Percentiles rank a stretch among this genome's conserved stretches.
Conservation (phyloP, 768 basidiomycete species). For the Mycena pura region DNA sequence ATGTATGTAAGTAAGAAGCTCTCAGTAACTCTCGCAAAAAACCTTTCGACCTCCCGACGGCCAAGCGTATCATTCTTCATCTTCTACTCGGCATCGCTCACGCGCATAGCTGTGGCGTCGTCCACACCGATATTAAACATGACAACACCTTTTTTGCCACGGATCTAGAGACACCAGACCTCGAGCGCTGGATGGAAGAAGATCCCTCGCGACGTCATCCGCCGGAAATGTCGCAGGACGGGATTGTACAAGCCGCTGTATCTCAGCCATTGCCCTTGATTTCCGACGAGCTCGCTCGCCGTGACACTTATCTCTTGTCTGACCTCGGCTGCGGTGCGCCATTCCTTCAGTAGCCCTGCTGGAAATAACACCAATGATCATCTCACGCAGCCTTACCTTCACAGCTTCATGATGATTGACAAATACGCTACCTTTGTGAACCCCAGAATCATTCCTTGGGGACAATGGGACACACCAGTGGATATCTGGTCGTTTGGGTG, state of each 20-base stretch:
- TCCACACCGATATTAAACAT: constrained; percentile 37
- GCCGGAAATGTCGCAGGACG: constrained; percentile 25
- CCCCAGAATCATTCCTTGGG: constrained; percentile 34
- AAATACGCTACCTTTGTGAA: constrained; percentile 29
- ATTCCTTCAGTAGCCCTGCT: neutral
- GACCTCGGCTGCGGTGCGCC: constrained; percentile 36
- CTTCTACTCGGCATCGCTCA: constrained; percentile 31
- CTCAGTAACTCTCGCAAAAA: constrained; percentile 16
- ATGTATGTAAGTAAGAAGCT: no score
- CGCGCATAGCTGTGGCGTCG: constrained; percentile 28
- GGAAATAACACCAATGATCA: neutral
- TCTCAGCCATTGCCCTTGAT: constrained; percentile 34
- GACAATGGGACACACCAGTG: constrained; percentile 33
- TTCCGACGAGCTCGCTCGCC: constrained; percentile 18
- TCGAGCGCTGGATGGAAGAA: constrained; percentile 15
- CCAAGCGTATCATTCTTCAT: constrained; percentile 34
- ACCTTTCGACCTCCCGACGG: constrained; percentile 30
- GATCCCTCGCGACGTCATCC: constrained; percentile 28
- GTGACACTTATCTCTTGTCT: constrained; percentile 33
- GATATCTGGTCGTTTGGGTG: constrained; percentile 41
- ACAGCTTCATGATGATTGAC: constrained; percentile 11
- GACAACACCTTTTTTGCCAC: constrained; percentile 35
- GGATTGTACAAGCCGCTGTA: constrained; percentile 30
- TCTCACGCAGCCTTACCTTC: constrained; percentile 24
- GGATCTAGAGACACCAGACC: neutral